Conservation (phyloP, 2,329 filamentous ascomycete genomes). For the Penicillium rolfsii region DNA sequence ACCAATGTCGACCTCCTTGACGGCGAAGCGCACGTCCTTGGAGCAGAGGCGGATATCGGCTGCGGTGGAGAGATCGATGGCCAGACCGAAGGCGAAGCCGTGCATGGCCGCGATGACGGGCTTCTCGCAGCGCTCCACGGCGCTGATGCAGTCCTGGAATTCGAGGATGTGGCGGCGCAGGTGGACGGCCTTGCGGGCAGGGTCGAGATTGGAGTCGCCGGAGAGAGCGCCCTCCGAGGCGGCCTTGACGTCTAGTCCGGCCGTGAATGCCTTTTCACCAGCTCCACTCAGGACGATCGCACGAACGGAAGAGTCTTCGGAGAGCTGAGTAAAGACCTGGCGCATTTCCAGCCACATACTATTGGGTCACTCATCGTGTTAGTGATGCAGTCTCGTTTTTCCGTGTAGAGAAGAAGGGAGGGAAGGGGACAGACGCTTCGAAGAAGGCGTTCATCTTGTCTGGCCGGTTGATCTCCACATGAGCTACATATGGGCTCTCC, state of each 20-base stretch:
- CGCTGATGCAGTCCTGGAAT: conserved; percentile 77
- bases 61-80: conserved; percentile 63
- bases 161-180: conserved; percentile 72
- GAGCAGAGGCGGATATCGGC: conserved; percentile 50
- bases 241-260: conserved; percentile 80
- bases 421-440: conserved; percentile 55
- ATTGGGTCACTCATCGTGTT: conserved; percentile 7
- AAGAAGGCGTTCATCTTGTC: conserved; percentile 87
- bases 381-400: background rate
- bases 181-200: conserved; percentile 64
- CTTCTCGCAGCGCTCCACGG: conserved; percentile 86
- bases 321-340: conserved; percentile 71
- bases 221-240: conserved; percentile 60
- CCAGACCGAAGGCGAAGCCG: conserved; percentile 75
- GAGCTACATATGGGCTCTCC: conserved; percentile 69
- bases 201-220: conserved; percentile 52
- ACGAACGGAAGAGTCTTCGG: conserved; percentile 71
- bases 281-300: conserved; percentile 78
- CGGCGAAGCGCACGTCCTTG: conserved; percentile 42
- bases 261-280: conserved; percentile 81
- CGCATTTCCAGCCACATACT: conserved; percentile 86
- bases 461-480: conserved; percentile 88
- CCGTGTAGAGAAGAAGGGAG: background rate
- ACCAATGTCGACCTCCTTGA: conserved; percentile 56
- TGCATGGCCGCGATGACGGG: conserved; percentile 83